Evolutionary conservation across 2,329 filamentous ascomycete species (phyloP).

Genomic region (Hypoxylon sp.): DNA sequence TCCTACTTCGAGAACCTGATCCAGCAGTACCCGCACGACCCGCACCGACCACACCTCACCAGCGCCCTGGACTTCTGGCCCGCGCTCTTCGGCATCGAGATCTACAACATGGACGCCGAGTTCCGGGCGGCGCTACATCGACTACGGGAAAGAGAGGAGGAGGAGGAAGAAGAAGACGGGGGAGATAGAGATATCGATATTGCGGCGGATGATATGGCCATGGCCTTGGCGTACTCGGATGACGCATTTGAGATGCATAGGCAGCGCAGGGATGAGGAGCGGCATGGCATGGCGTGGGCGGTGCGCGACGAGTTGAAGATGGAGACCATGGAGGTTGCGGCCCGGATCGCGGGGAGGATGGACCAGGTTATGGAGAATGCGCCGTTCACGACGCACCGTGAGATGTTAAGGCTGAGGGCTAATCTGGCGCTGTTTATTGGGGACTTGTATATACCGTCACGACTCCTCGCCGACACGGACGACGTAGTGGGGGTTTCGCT

Average conservation of each 20-base stretch:
- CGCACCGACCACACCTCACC: constrained; percentile 69
- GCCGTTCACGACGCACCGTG: constrained; percentile 77
- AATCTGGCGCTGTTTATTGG: constrained; percentile 82
- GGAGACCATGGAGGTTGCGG: constrained; percentile 71
- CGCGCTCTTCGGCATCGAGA: constrained; percentile 83
- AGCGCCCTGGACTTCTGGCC: constrained; percentile 85
- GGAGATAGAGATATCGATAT: neutral
- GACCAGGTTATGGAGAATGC: constrained; percentile 77
- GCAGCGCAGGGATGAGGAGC: constrained; percentile 23
- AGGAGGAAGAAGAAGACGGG: constrained; percentile 31
- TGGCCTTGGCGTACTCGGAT: constrained; percentile 38
- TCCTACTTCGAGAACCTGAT: constrained; percentile 84
- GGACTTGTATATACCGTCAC: constrained; percentile 71
- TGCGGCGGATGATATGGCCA: constrained; percentile 29
- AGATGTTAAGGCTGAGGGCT: constrained; percentile 78
- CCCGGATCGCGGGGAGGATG: constrained; percentile 76
- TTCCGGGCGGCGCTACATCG: constrained; percentile 62
- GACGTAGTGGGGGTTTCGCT: constrained; percentile 38
- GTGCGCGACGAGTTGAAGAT: constrained; percentile 60
- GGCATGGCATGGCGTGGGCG: constrained; percentile 49
- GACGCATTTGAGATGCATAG: constrained; percentile 29
- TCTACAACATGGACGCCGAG: constrained; percentile 79
- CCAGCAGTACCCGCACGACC: constrained; percentile 80
- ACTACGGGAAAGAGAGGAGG: constrained; percentile 44
- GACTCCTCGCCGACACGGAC: constrained; percentile 44